These are phyloP conservation scores for Ceratocystiopsis sp. DNA, from an alignment of 2,329 filamentous ascomycete genomes.

Conservation along the genomic window DNA sequence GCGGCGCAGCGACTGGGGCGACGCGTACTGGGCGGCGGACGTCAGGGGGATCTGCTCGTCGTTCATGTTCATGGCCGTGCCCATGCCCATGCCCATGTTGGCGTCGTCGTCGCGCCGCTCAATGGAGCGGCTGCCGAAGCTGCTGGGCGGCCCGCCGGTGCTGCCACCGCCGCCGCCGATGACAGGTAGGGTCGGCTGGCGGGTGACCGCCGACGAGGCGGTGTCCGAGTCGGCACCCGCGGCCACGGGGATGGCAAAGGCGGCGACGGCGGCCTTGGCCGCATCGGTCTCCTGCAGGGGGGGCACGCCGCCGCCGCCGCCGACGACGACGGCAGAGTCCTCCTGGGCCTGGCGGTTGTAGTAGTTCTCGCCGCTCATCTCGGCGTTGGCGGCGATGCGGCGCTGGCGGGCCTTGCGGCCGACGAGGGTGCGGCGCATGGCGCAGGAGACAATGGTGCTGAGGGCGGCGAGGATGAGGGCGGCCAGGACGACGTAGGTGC, in stretches of 20 bases:
- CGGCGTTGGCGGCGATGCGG: conserved; percentile 80
- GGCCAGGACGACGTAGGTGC: conserved; percentile 80
- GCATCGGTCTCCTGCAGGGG: too few relatives aligned
- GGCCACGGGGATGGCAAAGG: background rate
- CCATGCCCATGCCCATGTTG: too few relatives aligned
- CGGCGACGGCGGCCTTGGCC: conserved; percentile 13
- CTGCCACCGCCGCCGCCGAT: too few relatives aligned
- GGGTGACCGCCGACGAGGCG: background rate
- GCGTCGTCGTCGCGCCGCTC: conserved; percentile 45
- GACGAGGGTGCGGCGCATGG: conserved; percentile 84
- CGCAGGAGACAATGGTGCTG: conserved; percentile 74
- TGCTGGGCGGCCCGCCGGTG: conserved; percentile 21
- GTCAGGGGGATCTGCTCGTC: conserved; percentile 61
- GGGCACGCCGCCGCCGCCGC: conserved; percentile 13
- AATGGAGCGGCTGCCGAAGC: conserved; percentile 33
- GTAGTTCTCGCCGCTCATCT: conserved; percentile 92
- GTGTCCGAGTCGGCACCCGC: background rate
- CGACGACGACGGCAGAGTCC: conserved; percentile 20
- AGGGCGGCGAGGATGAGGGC: conserved; percentile 73
- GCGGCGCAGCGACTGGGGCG: conserved; percentile 20
- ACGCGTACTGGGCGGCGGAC: conserved; percentile 26
- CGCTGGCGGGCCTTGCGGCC: conserved; percentile 85
- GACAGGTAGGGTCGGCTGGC: conserved; percentile 40
- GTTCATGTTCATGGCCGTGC: too few relatives aligned
- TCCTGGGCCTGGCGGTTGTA: conserved; percentile 52